Base-by-base conservation (phyloP, 2,329 filamentous ascomycete species). In the Chlorencoelia australis region DNA sequence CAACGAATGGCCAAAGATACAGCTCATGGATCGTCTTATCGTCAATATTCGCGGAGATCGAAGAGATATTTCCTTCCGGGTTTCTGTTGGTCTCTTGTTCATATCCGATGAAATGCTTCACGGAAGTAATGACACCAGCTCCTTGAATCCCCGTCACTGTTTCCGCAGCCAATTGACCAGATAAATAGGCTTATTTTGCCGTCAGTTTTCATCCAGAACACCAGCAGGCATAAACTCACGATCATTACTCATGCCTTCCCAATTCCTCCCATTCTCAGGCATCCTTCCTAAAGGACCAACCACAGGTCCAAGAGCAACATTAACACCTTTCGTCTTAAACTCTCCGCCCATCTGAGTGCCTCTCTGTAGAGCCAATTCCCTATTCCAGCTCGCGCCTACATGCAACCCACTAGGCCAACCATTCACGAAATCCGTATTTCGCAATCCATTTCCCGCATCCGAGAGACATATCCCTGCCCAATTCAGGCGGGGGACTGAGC, bases 1-100 rank as follows among this genome's bases (percentile, higher is more conserved):
- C 81, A 6, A 75, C 79, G 57, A 94, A 94, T 0, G 86, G 86
- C 84, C 85, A 93, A 0, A 79, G 68, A 51, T 93, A 94, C 1
- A 93, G 61, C 57, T 86, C 82, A 50, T 86, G 81, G 44, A 84
- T 54, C 0, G 79, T 77, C 22, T 80, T 69, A 4, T 85, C 82
- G 41, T 85, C 82, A 22, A 93, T 76, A 50, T 91, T 89, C 40
- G 76, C 75, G 3, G 78, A 85, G 2, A 46, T 15, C 8, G 47
- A 18, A 6, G 44, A 32, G 5, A 44, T 42, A 15, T 44, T 19
- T 84, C 64, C 6, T 60, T 51, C 79, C 71, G 47, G 69, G 19
- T 47, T 50, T 8, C 52, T 35, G 15, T 53, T 45, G 3, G 42
- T 39, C 35, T 84, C 75, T 61, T 93, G 84, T 58, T 89, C 83